These are phyloP conservation scores for Sisymbrium irio DNA, from an alignment of 345 rosid species.

Conservation along the genomic window DNA sequence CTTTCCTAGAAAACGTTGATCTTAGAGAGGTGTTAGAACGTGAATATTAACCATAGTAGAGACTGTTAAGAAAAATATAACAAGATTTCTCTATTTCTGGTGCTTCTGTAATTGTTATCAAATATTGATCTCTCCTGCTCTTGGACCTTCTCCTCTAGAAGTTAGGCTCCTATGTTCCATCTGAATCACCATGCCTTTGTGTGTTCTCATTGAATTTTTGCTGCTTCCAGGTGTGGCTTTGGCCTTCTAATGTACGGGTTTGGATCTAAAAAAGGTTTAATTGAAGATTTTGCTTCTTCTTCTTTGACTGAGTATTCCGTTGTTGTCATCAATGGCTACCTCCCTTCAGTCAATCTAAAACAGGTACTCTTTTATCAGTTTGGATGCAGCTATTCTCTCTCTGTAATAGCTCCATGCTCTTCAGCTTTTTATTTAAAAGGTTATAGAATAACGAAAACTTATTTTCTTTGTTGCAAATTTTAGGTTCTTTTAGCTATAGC, in stretches of 20 bases:
- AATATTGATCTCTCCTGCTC: not conserved
- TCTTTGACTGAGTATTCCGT: constrained; percentile 69
- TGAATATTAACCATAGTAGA: not conserved
- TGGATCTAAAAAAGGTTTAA: constrained; percentile 76
- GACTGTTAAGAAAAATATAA: not conserved
- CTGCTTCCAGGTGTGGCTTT: constrained; percentile 66
- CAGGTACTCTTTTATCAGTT: constrained; percentile 49
- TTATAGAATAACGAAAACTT: not conserved
- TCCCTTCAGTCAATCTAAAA: constrained; percentile 73
- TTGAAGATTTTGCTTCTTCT: constrained; percentile 88
- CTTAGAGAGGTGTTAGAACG: constrained; percentile 2
- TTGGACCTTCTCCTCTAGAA: not conserved
- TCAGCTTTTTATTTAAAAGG: not conserved
- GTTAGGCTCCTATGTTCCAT: not conserved
- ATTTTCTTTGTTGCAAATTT: constrained; percentile 8
- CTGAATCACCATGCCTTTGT: not conserved
- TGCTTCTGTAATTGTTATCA: not conserved
- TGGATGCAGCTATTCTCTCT: not conserved
- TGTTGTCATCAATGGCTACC: constrained; percentile 69
- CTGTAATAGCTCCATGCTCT: not conserved
- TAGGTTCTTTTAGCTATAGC: constrained; percentile 65
- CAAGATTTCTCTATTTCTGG: not conserved
- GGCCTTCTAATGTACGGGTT: constrained; percentile 92
- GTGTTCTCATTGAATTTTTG: constrained; percentile 3
- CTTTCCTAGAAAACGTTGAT: not conserved